Conservation (phyloP, 2,329 filamentous ascomycete genomes). For the Thelonectria rubi region DNA sequence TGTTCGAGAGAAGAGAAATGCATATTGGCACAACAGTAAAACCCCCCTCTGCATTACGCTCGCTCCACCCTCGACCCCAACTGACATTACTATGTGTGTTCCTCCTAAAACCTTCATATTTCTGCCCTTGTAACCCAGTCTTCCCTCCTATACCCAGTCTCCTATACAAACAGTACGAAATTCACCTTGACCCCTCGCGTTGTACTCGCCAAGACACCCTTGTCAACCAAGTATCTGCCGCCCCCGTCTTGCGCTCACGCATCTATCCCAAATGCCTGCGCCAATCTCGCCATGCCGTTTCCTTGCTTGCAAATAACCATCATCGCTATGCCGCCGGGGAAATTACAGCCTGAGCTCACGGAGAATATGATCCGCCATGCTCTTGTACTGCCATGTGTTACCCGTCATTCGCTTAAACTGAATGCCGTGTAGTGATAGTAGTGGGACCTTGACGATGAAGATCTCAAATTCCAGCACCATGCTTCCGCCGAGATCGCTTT, state of each 20-base stretch:
- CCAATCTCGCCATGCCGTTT: constrained; percentile 7
- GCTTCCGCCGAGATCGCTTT: constrained; percentile 85
- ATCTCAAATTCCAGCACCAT: constrained; percentile 93
- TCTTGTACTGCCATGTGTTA: constrained; percentile 98
- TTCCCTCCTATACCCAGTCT: constrained; percentile 21
- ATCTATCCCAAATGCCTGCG: constrained; percentile 30
- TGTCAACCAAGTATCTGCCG: constrained; percentile 21
- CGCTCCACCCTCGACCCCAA: constrained; percentile 1
- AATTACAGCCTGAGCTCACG: constrained; percentile 80
- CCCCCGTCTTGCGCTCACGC: constrained; percentile 20
- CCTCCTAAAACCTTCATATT: constrained; percentile 30
- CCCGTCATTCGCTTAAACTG: constrained; percentile 98
- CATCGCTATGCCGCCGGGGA: constrained; percentile 3
- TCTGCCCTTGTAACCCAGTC: constrained; percentile 31
- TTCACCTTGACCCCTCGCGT: constrained; percentile 18
- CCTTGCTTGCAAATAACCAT: neutral
- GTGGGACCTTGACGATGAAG: constrained; percentile 94
- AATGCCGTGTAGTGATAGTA: constrained; percentile 91
- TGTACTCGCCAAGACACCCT: constrained; percentile 16
- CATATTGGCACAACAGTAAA: constrained; percentile 1
- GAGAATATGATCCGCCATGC: constrained; percentile 95
- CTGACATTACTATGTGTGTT: constrained; percentile 41
- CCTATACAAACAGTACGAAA: constrained; percentile 37
- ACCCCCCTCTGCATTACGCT: constrained; percentile 37
- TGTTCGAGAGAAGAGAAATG: neutral